These are phyloP conservation scores for Aspergillus japonicus DNA, from an alignment of 2,329 filamentous ascomycete genomes.

Conservation along the genomic window DNA sequence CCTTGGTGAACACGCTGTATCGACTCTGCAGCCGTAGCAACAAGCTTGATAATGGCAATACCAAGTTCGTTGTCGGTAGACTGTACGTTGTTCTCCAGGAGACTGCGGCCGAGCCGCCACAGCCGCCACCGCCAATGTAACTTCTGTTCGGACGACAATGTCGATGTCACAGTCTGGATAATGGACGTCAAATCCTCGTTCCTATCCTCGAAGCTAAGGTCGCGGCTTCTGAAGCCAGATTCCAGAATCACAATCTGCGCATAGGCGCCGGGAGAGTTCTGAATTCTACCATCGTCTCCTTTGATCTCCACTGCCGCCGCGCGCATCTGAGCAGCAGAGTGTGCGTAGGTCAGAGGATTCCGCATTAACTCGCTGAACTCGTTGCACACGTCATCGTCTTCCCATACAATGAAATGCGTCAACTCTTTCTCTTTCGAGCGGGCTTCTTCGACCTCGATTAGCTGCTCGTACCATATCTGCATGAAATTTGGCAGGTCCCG, in stretches of 20 bases:
- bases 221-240: conserved; percentile 31
- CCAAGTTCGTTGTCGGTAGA: conserved; percentile 21
- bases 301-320: conserved; percentile 30
- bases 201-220: conserved; percentile 22
- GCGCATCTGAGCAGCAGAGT: conserved; percentile 32
- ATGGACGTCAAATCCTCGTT: conserved; percentile 26
- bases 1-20: conserved; percentile 33
- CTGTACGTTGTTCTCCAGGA: conserved; percentile 32
- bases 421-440: conserved; percentile 25
- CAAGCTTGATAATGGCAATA: conserved; percentile 23
- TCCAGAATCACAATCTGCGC: conserved; percentile 38
- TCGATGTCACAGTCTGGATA: conserved; percentile 27
- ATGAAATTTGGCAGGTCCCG: conserved; percentile 43
- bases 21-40: conserved; percentile 29
- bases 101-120: conserved; percentile 38
- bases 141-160: conserved; percentile 32
- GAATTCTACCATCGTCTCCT: conserved; percentile 28
- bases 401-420: conserved; percentile 41
- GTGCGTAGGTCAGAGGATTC: conserved; percentile 30
- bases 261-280: conserved; percentile 30
- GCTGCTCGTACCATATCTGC: conserved; percentile 41
- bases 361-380: conserved; percentile 36
- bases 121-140: conserved; percentile 43
- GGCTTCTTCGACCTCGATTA: conserved; percentile 37
- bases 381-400: conserved; percentile 45